A percentile compares a stretch with the other conserved stretches of the same genome.
Conservation (phyloP, 2,329 filamentous ascomycete genomes). For the Mycocentrospora acerina region DNA sequence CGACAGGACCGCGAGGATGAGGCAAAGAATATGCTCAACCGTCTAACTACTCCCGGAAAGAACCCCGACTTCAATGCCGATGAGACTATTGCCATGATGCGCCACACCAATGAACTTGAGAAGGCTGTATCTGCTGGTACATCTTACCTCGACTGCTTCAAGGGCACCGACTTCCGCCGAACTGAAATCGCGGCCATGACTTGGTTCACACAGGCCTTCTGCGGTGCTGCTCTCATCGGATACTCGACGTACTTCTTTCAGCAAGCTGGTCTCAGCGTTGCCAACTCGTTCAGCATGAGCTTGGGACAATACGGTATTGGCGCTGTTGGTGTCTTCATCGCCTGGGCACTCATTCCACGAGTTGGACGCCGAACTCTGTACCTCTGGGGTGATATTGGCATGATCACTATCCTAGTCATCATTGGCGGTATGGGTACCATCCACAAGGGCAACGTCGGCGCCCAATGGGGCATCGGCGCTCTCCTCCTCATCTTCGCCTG, state of each 20-base stretch:
- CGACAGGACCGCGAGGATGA: slow-evolving; percentile 64
- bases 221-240: slow-evolving; percentile 37
- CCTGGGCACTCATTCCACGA: slow-evolving; percentile 77
- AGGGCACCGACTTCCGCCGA: slow-evolving; percentile 73
- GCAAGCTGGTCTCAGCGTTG: slow-evolving; percentile 48
- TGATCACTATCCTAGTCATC: slow-evolving; percentile 68
- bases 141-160: slow-evolving; percentile 81
- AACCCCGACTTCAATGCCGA: slow-evolving; percentile 45
- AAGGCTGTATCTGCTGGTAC: slow-evolving; percentile 66
- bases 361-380: slow-evolving; percentile 75
- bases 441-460: slow-evolving; percentile 44
- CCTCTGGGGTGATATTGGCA: slow-evolving; percentile 62
- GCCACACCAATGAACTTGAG: slow-evolving; percentile 81
- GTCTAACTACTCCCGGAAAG: slow-evolving; percentile 58
- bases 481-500: slow-evolving; percentile 52
- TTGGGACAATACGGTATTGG: slow-evolving; percentile 61
- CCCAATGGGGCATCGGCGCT: slow-evolving; percentile 46
- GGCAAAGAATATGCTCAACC: slow-evolving; percentile 65
- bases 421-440: slow-evolving; percentile 76
- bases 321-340: slow-evolving; percentile 67
- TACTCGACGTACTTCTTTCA: slow-evolving; percentile 51
- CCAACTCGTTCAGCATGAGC: slow-evolving; percentile 48
- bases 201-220: slow-evolving; percentile 51
- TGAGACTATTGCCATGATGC: slow-evolving; percentile 81
- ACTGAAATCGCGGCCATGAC: slow-evolving; percentile 67